Evolutionary conservation across 2,329 filamentous ascomycete species (phyloP).

Genomic region (Pseudopithomyces chartarum): DNA sequence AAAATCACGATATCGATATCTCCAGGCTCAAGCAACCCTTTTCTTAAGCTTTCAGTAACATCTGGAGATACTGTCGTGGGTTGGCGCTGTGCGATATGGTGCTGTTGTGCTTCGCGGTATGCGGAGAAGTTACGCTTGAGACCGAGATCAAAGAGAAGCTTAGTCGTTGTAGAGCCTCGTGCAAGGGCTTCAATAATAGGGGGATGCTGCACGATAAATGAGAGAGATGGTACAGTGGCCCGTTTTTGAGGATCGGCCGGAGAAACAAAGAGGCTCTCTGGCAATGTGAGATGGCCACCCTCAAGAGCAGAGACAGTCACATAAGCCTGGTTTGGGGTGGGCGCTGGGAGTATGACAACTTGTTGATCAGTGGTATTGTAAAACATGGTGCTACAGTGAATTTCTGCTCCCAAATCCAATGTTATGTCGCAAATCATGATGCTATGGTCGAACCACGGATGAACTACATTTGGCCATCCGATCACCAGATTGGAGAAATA

Average conservation of each 20-base stretch:
- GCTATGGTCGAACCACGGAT: not conserved
- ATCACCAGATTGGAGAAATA: constrained; percentile 5
- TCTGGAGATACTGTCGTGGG: constrained; percentile 54
- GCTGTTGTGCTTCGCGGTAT: constrained; percentile 52
- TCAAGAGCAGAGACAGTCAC: constrained; percentile 39
- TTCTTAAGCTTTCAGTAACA: constrained; percentile 45
- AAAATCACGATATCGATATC: constrained; percentile 52
- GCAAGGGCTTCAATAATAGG: constrained; percentile 16
- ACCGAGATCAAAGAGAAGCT: constrained; percentile 60
- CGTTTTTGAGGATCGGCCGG: constrained; percentile 50
- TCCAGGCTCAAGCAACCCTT: constrained; percentile 43
- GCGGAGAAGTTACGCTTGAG: constrained; percentile 51
- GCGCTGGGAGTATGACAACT: constrained; percentile 26
- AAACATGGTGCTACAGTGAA: constrained; percentile 4
- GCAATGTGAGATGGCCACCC: constrained; percentile 51
- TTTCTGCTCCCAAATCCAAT: not conserved
- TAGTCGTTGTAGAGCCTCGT: constrained; percentile 29
- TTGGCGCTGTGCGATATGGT: constrained; percentile 52
- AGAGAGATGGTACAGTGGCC: constrained; percentile 58
- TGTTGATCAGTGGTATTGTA: constrained; percentile 3
- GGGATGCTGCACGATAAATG: constrained; percentile 58
- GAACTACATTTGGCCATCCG: not conserved
- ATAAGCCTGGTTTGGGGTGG: constrained; percentile 27
- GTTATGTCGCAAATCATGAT: not conserved
- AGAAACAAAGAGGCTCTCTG: constrained; percentile 53